phyloP scores from a whole-genome alignment of 495 filamentous ascomycete genomes.

The Alectoria sarmentosa region DNA sequence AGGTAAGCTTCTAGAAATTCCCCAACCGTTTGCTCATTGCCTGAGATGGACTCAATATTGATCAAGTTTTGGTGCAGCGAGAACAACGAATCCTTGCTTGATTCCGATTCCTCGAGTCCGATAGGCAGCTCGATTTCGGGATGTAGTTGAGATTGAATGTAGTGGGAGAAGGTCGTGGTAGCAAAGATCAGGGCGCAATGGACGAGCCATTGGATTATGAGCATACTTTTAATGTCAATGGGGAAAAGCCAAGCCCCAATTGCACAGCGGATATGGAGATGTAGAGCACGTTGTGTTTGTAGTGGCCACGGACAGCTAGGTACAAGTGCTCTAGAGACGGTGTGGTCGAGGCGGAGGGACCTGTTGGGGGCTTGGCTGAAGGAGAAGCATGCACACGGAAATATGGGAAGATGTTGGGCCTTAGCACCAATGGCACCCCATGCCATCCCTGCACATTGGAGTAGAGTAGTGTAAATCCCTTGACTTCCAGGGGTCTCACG shows the following conservation, averaged over 20 bases:
- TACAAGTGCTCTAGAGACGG: too few species aligned
- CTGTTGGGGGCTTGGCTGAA: neutral
- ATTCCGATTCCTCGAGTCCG: neutral
- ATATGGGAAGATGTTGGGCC: neutral
- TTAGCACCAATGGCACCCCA: too few species aligned
- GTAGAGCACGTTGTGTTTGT: neutral
- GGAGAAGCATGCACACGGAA: neutral
- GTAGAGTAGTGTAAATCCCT: too few species aligned
- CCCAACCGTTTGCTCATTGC: slow-evolving; percentile 62
- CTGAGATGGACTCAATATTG: slow-evolving; percentile 66
- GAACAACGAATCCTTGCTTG: slow-evolving; percentile 44
- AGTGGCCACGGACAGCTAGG: neutral
- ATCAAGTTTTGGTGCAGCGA: slow-evolving; percentile 71
- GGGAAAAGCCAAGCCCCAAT: neutral
- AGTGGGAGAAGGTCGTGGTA: slow-evolving; percentile 2
- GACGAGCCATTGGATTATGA: neutral
- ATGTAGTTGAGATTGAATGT: neutral
- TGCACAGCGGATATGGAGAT: neutral
- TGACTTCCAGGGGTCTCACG: too few species aligned
- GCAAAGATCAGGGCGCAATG: neutral
- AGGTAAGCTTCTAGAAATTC: slow-evolving; percentile 64
- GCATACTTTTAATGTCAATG: neutral
- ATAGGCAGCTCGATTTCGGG: slow-evolving; percentile 2
- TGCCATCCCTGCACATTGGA: neutral
- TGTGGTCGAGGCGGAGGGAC: neutral